These are phyloP conservation scores for Beta lomatogona DNA, from an alignment of 179 eudicot genomes.

Conservation along the genomic window DNA sequence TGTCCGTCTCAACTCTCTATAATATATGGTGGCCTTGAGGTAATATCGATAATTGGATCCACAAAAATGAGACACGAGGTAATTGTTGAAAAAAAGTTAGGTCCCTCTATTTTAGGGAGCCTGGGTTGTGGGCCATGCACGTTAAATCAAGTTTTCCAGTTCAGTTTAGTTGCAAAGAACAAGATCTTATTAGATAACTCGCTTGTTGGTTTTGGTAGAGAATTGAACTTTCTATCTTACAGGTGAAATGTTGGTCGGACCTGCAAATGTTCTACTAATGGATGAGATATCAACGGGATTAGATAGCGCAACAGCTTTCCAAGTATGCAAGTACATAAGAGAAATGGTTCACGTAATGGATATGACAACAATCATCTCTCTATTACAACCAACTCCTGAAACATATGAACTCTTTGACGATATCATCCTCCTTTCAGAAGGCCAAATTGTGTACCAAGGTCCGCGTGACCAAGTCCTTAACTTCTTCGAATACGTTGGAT, in stretches of 20 bases:
- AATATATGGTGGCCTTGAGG: too few relatives aligned
- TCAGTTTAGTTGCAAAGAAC: too few relatives aligned
- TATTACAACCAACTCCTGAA: slow-evolving; percentile 89
- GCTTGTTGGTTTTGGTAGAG: not conserved
- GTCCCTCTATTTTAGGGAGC: too few relatives aligned
- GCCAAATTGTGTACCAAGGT: slow-evolving; percentile 80
- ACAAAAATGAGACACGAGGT: too few relatives aligned
- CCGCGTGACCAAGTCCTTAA: slow-evolving; percentile 67
- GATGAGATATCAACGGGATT: slow-evolving; percentile 90
- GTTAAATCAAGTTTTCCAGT: too few relatives aligned
- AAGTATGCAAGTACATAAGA: slow-evolving; percentile 69
- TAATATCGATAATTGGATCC: too few relatives aligned
- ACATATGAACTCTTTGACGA: slow-evolving; percentile 83
- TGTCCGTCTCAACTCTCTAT: too few relatives aligned
- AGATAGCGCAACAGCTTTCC: slow-evolving; percentile 85
- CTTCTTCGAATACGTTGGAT: slow-evolving; percentile 74
- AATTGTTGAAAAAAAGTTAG: too few relatives aligned
- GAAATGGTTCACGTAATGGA: slow-evolving; percentile 84
- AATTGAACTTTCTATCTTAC: not conserved
- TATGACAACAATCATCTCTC: slow-evolving; percentile 78
- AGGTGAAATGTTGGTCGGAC: slow-evolving; percentile 92
- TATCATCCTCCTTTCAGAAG: slow-evolving; percentile 76
- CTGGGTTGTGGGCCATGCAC: too few relatives aligned
- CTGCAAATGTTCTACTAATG: slow-evolving; percentile 74
- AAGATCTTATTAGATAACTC: too few relatives aligned